Conservation (phyloP, 2,329 filamentous ascomycete genomes). For the Penicillium sp. region DNA sequence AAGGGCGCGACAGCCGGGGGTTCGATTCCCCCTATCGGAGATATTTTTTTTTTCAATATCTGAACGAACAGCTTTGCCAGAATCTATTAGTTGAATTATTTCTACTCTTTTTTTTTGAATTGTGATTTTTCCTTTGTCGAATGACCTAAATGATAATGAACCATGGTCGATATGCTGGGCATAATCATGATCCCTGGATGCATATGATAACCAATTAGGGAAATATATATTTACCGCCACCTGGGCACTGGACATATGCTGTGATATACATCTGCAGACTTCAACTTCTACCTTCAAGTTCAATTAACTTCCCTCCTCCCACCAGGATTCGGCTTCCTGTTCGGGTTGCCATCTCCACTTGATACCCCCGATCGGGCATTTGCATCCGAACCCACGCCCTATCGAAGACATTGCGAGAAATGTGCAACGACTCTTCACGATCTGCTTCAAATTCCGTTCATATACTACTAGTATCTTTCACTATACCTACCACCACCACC, state of each 20-base stretch:
- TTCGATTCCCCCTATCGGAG: constrained; percentile 28
- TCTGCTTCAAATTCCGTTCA: neutral
- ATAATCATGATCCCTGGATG: too few species aligned
- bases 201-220: too few species aligned
- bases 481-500: neutral
- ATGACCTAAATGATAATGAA: too few species aligned
- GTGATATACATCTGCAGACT: too few species aligned
- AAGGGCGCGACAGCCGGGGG: constrained; percentile 25
- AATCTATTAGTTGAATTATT: too few species aligned
- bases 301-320: neutral
- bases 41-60: neutral
- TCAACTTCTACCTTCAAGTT: too few species aligned
- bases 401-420: neutral
- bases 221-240: too few species aligned
- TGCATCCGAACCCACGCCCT: constrained; percentile 18
- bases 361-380: constrained; percentile 25
- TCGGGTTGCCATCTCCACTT: constrained; percentile 19
- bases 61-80: too few species aligned
- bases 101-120: too few species aligned
- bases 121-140: too few species aligned
- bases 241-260: too few species aligned
- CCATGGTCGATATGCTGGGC: too few species aligned
- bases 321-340: constrained; percentile 25
- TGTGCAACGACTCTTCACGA: neutral
- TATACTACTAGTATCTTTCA: neutral